These are phyloP conservation scores for Fusarium illudens DNA, from an alignment of 2,329 filamentous ascomycete species.

Conservation along the genomic window DNA sequence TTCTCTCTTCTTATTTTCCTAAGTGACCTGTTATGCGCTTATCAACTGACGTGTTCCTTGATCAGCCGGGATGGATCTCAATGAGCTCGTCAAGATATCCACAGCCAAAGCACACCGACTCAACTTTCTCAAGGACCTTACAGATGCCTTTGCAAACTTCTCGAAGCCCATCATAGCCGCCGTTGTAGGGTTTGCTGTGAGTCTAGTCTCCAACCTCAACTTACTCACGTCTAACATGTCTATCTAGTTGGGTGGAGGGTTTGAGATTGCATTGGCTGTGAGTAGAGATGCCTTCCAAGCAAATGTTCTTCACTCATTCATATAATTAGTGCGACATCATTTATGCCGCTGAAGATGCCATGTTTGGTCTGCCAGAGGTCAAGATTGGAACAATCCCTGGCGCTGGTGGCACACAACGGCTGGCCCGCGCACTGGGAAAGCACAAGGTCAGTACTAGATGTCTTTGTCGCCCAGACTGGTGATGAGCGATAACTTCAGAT, in stretches of 20 bases:
- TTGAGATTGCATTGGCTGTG: constrained; percentile 32
- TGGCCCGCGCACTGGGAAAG: constrained; percentile 45
- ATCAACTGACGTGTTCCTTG: neutral
- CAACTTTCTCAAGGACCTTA: constrained; percentile 28
- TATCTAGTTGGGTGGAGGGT: constrained; percentile 24
- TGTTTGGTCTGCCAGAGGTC: constrained; percentile 49
- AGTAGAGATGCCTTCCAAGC: neutral
- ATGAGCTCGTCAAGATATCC: constrained; percentile 27
- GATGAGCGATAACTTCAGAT: neutral
- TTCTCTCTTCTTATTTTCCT: too few species aligned
- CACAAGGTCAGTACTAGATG: constrained; percentile 38
- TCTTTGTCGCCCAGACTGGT: neutral
- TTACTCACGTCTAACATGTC: neutral
- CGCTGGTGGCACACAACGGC: constrained; percentile 46
- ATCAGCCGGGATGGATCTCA: constrained; percentile 29
- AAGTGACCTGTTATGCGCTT: neutral
- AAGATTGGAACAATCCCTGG: constrained; percentile 48
- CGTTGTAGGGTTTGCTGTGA: constrained; percentile 28
- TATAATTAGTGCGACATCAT: constrained; percentile 45
- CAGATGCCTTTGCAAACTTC: constrained; percentile 21
- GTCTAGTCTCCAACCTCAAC: neutral
- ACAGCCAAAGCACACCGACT: constrained; percentile 18
- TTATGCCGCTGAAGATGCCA: constrained; percentile 43
- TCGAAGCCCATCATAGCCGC: constrained; percentile 28
- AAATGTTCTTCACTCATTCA: neutral